Evolutionary conservation across 2,329 filamentous ascomycete genomes (phyloP).

Genomic region (Fusarium temperatum): DNA sequence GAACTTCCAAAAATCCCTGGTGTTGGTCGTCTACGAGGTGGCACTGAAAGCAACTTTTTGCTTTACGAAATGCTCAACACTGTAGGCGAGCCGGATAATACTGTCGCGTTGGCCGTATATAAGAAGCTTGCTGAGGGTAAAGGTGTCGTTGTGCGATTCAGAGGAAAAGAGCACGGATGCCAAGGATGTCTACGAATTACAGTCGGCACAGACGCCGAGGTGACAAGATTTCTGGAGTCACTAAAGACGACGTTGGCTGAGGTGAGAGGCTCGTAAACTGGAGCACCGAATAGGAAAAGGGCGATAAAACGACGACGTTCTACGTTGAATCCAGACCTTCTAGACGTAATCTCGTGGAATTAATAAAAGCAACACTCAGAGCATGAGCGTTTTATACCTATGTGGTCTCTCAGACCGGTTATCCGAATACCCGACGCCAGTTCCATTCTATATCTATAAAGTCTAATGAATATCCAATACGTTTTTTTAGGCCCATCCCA

Average conservation of each 20-base stretch:
- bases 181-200: slow-evolving; percentile 90
- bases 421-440: slow-evolving; percentile 25
- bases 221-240: slow-evolving; percentile 78
- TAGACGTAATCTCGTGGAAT: slow-evolving; percentile 41
- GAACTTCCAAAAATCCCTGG: slow-evolving; percentile 81
- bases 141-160: slow-evolving; percentile 92
- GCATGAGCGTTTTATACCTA: slow-evolving; percentile 25
- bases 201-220: slow-evolving; percentile 88
- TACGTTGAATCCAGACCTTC: slow-evolving; percentile 32
- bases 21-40: slow-evolving; percentile 83
- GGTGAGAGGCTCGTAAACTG: slow-evolving; percentile 46
- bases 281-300: not conserved
- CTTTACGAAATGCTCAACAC: slow-evolving; percentile 86
- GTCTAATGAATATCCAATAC: slow-evolving; percentile 27
- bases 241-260: slow-evolving; percentile 62
- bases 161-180: slow-evolving; percentile 92
- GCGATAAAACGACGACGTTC: slow-evolving; percentile 31
- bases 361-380: slow-evolving; percentile 37
- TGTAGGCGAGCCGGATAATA: slow-evolving; percentile 79
- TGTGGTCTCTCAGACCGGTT: slow-evolving; percentile 11
- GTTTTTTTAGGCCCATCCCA: slow-evolving; percentile 29
- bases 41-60: slow-evolving; percentile 85
- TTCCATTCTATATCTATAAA: slow-evolving; percentile 23
- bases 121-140: slow-evolving; percentile 83
- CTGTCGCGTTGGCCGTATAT: slow-evolving; percentile 81